Evolutionary conservation across 129 eudicot genomes (phyloP), one percentile per base, ranked within the genome.

Genomic region (Tagetes erecta): DNA sequence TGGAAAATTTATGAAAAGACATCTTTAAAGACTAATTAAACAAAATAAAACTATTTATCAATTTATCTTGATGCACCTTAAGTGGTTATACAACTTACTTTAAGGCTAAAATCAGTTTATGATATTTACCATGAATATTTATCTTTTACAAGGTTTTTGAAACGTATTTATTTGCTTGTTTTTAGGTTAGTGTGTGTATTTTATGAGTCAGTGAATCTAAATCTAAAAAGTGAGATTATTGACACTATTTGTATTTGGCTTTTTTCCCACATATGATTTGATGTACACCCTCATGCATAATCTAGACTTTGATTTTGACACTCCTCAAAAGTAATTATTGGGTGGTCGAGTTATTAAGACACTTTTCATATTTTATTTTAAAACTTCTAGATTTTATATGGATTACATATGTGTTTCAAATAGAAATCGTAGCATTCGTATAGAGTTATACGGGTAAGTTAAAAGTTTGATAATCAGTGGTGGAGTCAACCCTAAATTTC

Each of bases 291-390:
- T 8, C 53, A 20, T 64, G 53, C 72, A 38, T 38, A 50, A 50
- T 64, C 27, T 55, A 66, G 66, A 57, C 41, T 39, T 67, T 78
- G 82, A 70, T 70, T 62, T 78, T 31, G 82, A 78, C 82, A 70
- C 82, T 70, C 52, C 67, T 20, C 50, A 47, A 53, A 78, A n/a
- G 8, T 78, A 70, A 20, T 20, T 20, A 20, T 20, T 20, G 27
- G 27, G 27, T 20, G 27, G 27, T 20, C 27, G 27, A 20, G 27
- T 20, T 20, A 20, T 20, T 20, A 20, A 20, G 27, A 20, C 27
- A 20, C 27, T 20, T 20, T 20, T 20, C 27, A 20, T 20, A 20
- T 20, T 20, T 20, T 20, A 20, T 20, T 20, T 20, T 20, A 20
- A 20, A 20, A 20, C 27, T 20, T 20, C 27, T 20, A 20, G 27